phyloP scores from a whole-genome alignment of 2,329 filamentous ascomycete species.

The Alternaria sp. region DNA sequence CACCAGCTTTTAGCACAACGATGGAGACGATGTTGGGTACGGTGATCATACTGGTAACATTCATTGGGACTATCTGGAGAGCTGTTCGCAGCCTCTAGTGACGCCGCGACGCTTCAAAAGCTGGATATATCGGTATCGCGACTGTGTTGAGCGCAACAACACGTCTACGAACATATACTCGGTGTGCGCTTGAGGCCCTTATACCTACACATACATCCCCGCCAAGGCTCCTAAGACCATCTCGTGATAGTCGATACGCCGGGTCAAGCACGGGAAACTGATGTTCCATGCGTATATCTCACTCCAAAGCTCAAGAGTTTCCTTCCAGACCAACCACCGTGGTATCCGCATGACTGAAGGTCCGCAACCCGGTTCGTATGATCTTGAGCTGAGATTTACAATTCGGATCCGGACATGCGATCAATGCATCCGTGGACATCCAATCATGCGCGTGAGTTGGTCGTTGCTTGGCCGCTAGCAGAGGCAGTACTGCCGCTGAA shows the following conservation, averaged over 20 bases:
- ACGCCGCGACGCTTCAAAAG: background rate
- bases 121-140: background rate
- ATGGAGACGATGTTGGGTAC: background rate
- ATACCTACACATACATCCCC: background rate
- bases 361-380: constrained; percentile 7
- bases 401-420: constrained; percentile 18
- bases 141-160: background rate
- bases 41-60: background rate
- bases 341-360: constrained; percentile 15
- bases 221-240: background rate
- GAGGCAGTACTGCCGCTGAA: constrained; percentile 9
- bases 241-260: background rate
- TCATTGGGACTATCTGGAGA: background rate
- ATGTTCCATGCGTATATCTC: background rate
- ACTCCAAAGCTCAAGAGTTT: background rate
- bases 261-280: background rate
- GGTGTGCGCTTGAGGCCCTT: background rate
- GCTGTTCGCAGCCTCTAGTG: background rate
- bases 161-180: background rate
- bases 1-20: background rate
- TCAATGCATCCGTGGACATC: constrained; percentile 18
- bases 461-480: constrained; percentile 13
- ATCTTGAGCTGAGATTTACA: constrained; percentile 19
- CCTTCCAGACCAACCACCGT: constrained; percentile 6
- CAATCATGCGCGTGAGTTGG: constrained; percentile 17